Percentiles rank a stretch among this genome's conserved stretches.
Evolutionary conservation across 1,284 basidiomycete genomes (phyloP).

Genomic region (Meira miltonrushii): DNA sequence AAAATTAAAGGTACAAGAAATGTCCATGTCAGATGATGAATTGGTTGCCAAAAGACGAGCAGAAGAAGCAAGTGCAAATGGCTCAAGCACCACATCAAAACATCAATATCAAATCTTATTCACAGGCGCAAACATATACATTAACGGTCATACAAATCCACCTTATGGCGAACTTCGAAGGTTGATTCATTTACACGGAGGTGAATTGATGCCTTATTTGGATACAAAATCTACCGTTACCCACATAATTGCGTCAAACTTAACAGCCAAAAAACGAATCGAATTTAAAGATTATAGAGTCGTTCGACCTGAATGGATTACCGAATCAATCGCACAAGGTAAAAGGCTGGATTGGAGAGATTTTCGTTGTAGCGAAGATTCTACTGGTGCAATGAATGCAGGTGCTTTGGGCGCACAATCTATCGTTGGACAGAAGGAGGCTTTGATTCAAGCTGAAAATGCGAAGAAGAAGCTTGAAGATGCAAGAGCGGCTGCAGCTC

Average conservation of each 20-base stretch:
- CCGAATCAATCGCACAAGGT: conserved; percentile 66
- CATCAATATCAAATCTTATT: conserved; percentile 21
- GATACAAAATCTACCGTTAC: conserved; percentile 65
- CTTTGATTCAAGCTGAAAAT: background rate
- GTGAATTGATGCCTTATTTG: conserved; percentile 75
- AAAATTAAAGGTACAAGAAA: conserved; percentile 60
- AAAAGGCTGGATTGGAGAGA: conserved; percentile 69
- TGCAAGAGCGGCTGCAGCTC: background rate
- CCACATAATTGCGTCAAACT: conserved; percentile 80
- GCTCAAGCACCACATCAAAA: too few relatives aligned
- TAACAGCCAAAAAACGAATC: conserved; percentile 80
- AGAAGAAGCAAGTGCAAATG: conserved; percentile 7
- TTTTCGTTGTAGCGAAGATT: conserved; percentile 29
- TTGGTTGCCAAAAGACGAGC: background rate
- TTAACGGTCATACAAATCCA: conserved; percentile 84
- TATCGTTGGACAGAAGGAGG: background rate
- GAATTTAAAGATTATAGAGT: conserved; percentile 87
- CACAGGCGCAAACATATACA: conserved; percentile 55
- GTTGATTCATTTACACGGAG: conserved; percentile 76
- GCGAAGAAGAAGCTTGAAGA: conserved; percentile 2
- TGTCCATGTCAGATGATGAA: conserved; percentile 29
- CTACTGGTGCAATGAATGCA: conserved; percentile 13
- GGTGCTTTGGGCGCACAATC: conserved; percentile 1
- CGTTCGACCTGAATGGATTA: conserved; percentile 78
- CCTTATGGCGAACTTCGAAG: conserved; percentile 77